Base-by-base conservation (phyloP, 2,329 filamentous ascomycete species). In the Fusarium tanahbumbuense region DNA sequence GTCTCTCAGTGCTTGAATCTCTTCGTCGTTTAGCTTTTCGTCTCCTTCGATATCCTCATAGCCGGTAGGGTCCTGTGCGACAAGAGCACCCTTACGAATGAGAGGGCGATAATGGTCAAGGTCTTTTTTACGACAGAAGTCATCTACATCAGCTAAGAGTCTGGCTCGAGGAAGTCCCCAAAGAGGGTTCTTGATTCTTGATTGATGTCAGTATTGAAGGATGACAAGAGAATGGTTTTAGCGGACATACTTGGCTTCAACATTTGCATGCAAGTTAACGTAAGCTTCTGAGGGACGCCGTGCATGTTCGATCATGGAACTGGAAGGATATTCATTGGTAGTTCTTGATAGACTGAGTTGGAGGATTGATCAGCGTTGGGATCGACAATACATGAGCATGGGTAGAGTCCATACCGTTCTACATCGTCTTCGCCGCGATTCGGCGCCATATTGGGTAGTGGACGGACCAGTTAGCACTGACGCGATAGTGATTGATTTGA, bases 51-150 rank as follows among this genome's bases (percentile, higher is more conserved):
- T 84, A 34, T 84, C 81, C 60, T 92, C 90, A 76, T 82, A 92
- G 30, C 84, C 83, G 11, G 82, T 81, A 0, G 91, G 91, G 71
- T 91, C 88, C 77, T 93, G 91, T 5, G 92, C 92, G 20, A 94
- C 86, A 13, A 95, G 83, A 6, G 92, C 93, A 34, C 91, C 92
- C 73, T 90, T 91, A 54, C 86, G 83, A 54, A 94, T 83, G 18
- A 91, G 76, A 6, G 82, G 80, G 5, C 88, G 79, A 69, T 91
- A 84, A 56, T 91, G 86, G 4, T 81, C 78, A 27, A 94, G 83
- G 25, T 84, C 84, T 70, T 91, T 87, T 44, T 85, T 80, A 16
- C 82, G 81, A 41, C 89, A 90, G 73, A 92, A 93, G n/a, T 82
- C 81, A 54, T 88, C 84, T 32, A 89, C 89, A 54, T 89, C 81